A percentile compares a stretch with the other conserved stretches of the same genome.
These are phyloP conservation scores for Saccharomycopsis babjevae DNA, from an alignment of 805 yeast genomes.

Conservation along the genomic window DNA sequence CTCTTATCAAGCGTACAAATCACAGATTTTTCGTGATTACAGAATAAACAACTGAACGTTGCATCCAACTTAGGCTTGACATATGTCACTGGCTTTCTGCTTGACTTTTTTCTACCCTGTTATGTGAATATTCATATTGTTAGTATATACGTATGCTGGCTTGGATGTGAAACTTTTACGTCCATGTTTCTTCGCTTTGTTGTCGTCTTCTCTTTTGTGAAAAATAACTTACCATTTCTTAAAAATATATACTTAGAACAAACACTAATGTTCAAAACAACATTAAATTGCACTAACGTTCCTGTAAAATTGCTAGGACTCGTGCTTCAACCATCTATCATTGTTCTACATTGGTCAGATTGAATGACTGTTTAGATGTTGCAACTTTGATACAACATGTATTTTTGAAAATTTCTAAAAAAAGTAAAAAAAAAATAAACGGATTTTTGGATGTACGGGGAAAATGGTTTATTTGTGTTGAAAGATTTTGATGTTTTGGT, in stretches of 20 bases:
- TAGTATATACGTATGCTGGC: neutral
- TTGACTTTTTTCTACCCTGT: slow-evolving; percentile 57
- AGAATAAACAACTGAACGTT: slow-evolving; percentile 81
- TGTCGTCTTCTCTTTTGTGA: too few species aligned
- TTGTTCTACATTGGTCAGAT: neutral
- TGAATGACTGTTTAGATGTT: neutral
- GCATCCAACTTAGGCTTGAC: slow-evolving; percentile 73
- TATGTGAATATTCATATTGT: neutral
- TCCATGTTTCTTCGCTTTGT: neutral
- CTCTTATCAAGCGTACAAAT: slow-evolving; percentile 82
- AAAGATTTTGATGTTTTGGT: too few species aligned
- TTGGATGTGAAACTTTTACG: neutral
- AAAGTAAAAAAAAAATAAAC: too few species aligned
- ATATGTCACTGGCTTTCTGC: slow-evolving; percentile 72
- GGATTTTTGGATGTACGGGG: too few species aligned
- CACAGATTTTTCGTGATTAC: slow-evolving; percentile 92
- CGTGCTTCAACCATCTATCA: neutral
- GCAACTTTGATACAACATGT: too few species aligned
- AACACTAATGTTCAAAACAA: too few species aligned
- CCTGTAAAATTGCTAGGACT: too few species aligned
- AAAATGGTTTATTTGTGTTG: too few species aligned
- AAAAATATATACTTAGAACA: too few species aligned
- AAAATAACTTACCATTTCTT: too few species aligned
- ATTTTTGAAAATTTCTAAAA: too few species aligned
- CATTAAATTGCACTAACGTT: too few species aligned